Base-by-base conservation (phyloP, 768 basidiomycete species). In the Auriscalpium vulgare region DNA sequence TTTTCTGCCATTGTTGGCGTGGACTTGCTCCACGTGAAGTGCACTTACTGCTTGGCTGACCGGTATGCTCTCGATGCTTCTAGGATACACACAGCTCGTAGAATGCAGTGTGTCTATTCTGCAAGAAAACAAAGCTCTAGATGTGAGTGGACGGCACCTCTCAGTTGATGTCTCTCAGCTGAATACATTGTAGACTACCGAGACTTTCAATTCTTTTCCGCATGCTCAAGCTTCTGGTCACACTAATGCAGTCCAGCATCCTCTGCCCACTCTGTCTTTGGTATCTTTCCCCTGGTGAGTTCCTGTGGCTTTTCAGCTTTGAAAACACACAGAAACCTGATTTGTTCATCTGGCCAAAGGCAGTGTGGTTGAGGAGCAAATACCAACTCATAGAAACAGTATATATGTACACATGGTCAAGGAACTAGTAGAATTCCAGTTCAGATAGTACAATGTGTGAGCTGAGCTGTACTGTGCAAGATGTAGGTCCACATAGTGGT, bases 1-100 rank as follows among this genome's bases (percentile, higher is more conserved):
- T 48, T 85, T 89, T 10, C 66, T 78, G 10, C 86, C 87, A 0
- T 82, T 81, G 10, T 71, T 79, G 35, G 69, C 66, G 38, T 73
- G 85, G 47, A 82, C 81, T 1, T 91, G 90, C 67, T 91, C 91
- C 66, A 91, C 88, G 16, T 72, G 88, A 70, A 87, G 88, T 88
- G 60, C 10, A n/a, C 13, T 19, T 36, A 47, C 34, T 34, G 19
- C 51, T 10, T 23, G 35, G 29, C 7, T 19, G 4, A 35, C 21
- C 19, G 46, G 13, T 40, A 17, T 35, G 38, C 8, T 37, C 55
- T 37, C 29, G 48, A 50, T 59, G 54, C 51, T 34, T 16, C 6
- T 53, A 88, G 87, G 87, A 2, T 91, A 91, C 62, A 85, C 86
- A 0, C 84, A 79, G 55, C 73, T 91, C 10, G 87, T 88, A 3